A percentile compares a stretch with the other conserved stretches of the same genome.
These are phyloP conservation scores for Candida vaughaniae DNA, from an alignment of 805 yeast genomes.

Conservation along the genomic window DNA sequence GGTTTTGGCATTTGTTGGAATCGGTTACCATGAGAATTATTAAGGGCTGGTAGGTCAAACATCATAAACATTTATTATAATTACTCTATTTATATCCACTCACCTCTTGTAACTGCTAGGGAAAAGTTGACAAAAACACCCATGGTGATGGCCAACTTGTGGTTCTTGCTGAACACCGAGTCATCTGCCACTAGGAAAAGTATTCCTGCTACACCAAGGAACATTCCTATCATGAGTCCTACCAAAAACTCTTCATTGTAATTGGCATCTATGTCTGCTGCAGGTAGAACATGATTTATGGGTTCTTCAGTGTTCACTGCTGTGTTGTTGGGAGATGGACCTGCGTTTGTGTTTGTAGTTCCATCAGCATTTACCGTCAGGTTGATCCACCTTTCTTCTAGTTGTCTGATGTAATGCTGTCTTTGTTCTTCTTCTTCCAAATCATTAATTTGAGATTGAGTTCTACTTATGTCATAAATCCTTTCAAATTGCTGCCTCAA, in stretches of 20 bases:
- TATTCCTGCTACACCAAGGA: slow-evolving; percentile 66
- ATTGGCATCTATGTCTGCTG: slow-evolving; percentile 31
- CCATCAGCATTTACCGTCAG: slow-evolving; percentile 54
- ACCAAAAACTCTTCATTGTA: slow-evolving; percentile 63
- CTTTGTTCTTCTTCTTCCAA: slow-evolving; percentile 43
- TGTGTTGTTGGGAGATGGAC: slow-evolving; percentile 7
- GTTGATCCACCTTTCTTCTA: slow-evolving; percentile 90
- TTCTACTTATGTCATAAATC: slow-evolving; percentile 53
- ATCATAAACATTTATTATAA: slow-evolving; percentile 11
- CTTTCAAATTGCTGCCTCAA: slow-evolving; percentile 72
- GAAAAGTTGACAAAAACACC: slow-evolving; percentile 70
- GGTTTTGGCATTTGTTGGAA: slow-evolving; percentile 13
- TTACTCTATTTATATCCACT: slow-evolving; percentile 31
- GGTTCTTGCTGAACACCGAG: slow-evolving; percentile 56
- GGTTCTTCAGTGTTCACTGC: slow-evolving; percentile 11
- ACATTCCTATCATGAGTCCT: slow-evolving; percentile 72
- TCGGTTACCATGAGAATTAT: slow-evolving; percentile 23
- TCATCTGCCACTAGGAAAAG: slow-evolving; percentile 62
- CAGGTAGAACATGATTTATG: slow-evolving; percentile 14
- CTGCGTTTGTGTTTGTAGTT: slow-evolving; percentile 17
- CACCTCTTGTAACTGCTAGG: slow-evolving; percentile 57
- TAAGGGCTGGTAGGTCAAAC: slow-evolving; percentile 53
- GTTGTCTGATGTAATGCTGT: slow-evolving; percentile 47
- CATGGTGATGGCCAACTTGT: slow-evolving; percentile 67
- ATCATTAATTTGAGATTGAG: slow-evolving; percentile 31